Conservation (phyloP, 495 filamentous ascomycete genomes). For the Penicillium diatomitis region DNA sequence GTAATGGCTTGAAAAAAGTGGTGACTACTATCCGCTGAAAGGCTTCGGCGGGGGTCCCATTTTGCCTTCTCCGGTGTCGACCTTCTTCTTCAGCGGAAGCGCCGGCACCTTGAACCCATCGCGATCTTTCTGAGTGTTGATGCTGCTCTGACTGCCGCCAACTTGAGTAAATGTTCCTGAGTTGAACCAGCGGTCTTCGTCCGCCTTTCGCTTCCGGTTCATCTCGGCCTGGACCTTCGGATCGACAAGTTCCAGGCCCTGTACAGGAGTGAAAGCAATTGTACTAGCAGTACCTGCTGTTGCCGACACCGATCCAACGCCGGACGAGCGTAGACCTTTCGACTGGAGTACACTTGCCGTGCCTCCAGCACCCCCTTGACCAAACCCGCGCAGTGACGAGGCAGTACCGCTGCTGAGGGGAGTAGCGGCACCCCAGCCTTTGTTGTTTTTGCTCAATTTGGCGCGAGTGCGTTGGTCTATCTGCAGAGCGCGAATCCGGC, state of each 20-base stretch:
- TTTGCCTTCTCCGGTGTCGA: conserved; percentile 36
- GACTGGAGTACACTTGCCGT: conserved; percentile 58
- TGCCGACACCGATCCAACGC: conserved; percentile 58
- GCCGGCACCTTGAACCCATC: conserved; percentile 45
- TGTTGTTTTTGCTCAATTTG: conserved; percentile 88
- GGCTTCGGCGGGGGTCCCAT: conserved; percentile 34
- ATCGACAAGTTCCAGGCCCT: conserved; percentile 92
- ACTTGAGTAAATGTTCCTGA: conserved; percentile 93
- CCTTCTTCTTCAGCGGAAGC: conserved; percentile 35
- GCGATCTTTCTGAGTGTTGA: conserved; percentile 20
- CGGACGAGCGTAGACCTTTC: conserved; percentile 64
- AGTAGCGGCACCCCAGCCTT: conserved; percentile 81
- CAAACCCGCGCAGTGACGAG: conserved; percentile 71
- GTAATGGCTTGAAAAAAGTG: no score
- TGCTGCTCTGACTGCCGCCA: conserved; percentile 37
- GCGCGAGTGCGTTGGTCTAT: conserved; percentile 90
- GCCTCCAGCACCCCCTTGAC: conserved; percentile 47
- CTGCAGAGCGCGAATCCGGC: conserved; percentile 75
- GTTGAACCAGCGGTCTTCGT: conserved; percentile 93
- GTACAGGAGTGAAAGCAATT: conserved; percentile 87
- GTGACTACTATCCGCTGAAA: conserved; percentile 1
- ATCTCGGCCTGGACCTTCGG: conserved; percentile 78
- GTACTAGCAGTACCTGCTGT: conserved; percentile 70
- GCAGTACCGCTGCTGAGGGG: conserved; percentile 49
- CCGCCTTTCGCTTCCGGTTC: conserved; percentile 80